phyloP scores from a whole-genome alignment of 2,329 filamentous ascomycete genomes.

The Aspergillus clavatus region DNA sequence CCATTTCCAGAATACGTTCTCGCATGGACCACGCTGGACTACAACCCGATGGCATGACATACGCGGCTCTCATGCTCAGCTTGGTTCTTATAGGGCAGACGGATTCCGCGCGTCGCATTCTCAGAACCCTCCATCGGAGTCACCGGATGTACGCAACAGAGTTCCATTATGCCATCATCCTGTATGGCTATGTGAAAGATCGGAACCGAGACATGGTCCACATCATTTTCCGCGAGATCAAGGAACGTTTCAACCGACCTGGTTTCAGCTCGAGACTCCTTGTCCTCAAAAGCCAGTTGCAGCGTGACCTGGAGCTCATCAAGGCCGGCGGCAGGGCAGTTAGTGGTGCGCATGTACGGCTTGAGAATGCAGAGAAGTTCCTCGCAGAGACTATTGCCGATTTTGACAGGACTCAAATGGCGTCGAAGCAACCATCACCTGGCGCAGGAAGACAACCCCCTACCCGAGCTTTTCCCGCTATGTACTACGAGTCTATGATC shows the following conservation, averaged over 20 bases:
- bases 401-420: conserved; percentile 38
- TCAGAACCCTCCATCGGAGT: conserved; percentile 37
- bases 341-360: conserved; percentile 15
- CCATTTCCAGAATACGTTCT: conserved; percentile 50
- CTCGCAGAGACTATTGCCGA: conserved; percentile 36
- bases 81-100: conserved; percentile 51
- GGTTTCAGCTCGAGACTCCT: conserved; percentile 33
- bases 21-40: conserved; percentile 52
- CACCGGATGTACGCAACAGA: conserved; percentile 36
- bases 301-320: conserved; percentile 29
- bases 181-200: conserved; percentile 48
- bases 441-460: conserved; percentile 29
- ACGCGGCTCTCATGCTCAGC: conserved; percentile 57
- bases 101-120: conserved; percentile 52
- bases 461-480: conserved; percentile 43
- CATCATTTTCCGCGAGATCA: conserved; percentile 44
- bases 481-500: conserved; percentile 54
- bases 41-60: conserved; percentile 53
- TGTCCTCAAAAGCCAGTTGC: conserved; percentile 32
- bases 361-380: conserved; percentile 34
- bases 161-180: conserved; percentile 45
- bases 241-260: conserved; percentile 31
- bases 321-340: conserved; percentile 9
- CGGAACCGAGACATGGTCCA: conserved; percentile 47
- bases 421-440: conserved; percentile 39